phyloP scores from a whole-genome alignment of 495 filamentous ascomycete genomes.

The Astrocystis sublimbata region DNA sequence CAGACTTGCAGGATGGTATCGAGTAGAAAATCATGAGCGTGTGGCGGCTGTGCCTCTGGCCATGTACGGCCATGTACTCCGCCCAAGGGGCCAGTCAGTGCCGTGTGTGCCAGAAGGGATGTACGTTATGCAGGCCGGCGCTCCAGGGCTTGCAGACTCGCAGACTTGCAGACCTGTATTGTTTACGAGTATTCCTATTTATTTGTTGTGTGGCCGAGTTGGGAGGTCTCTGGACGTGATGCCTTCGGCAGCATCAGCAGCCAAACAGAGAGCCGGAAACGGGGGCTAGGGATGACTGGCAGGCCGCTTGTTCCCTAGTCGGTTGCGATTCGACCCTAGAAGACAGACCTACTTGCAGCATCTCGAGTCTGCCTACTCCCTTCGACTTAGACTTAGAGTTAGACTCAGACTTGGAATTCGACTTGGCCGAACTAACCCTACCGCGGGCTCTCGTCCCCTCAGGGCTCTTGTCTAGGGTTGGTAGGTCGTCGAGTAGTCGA shows the following conservation, averaged over 20 bases:
- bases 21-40: constrained; percentile 5
- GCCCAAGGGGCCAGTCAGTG: constrained; percentile 17
- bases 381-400: too few species aligned
- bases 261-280: constrained; percentile 2
- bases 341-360: neutral
- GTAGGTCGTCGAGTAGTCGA: too few species aligned
- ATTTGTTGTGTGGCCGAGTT: constrained; percentile 7
- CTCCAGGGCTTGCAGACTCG: neutral
- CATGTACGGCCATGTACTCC: constrained; percentile 15
- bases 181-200: constrained; percentile 5
- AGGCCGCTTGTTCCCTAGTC: constrained; percentile 7
- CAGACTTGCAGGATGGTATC: neutral
- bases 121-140: constrained; percentile 14
- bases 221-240: neutral
- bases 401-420: too few species aligned
- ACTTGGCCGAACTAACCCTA: too few species aligned
- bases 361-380: too few species aligned
- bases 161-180: too few species aligned
- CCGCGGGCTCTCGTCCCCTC: too few species aligned
- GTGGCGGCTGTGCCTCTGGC: constrained; percentile 14
- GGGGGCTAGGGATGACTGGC: constrained; percentile 4
- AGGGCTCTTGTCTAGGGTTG: too few species aligned
- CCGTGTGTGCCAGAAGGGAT: too few species aligned
- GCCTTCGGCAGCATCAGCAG: neutral
- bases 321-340: neutral